Evolutionary conservation across 2,329 filamentous ascomycete genomes (phyloP).

Genomic region (Akanthomyces muscarius): DNA sequence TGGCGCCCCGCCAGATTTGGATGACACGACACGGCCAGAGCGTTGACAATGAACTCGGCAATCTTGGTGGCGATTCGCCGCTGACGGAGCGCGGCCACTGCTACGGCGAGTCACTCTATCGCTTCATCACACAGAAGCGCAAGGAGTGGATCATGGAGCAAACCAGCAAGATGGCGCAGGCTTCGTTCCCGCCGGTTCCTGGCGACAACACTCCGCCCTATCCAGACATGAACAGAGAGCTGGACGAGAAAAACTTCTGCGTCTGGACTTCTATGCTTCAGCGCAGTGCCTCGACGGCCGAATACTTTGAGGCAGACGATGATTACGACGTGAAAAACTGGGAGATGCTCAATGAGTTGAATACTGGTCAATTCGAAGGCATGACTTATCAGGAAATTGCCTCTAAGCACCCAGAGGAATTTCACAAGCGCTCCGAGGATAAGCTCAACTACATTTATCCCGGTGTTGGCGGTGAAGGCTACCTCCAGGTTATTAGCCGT

Average conservation of each 20-base stretch:
- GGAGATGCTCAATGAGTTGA: constrained; percentile 96
- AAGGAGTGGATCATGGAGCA: constrained; percentile 80
- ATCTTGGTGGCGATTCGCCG: constrained; percentile 85
- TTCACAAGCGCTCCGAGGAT: constrained; percentile 70
- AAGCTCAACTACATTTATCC: constrained; percentile 97
- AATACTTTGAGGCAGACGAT: constrained; percentile 85
- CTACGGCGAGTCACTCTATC: constrained; percentile 75
- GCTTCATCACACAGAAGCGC: constrained; percentile 78
- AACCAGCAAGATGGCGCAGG: constrained; percentile 69
- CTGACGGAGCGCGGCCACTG: constrained; percentile 74
- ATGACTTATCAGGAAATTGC: constrained; percentile 92
- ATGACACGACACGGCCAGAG: constrained; percentile 95
- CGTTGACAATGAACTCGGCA: constrained; percentile 78
- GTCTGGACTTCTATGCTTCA: constrained; percentile 98
- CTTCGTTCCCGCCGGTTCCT: constrained; percentile 81
- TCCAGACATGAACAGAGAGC: constrained; percentile 69
- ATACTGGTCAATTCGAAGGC: constrained; percentile 88
- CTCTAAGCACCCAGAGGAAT: constrained; percentile 74
- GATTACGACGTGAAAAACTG: constrained; percentile 96
- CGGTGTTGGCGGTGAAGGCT: constrained; percentile 91
- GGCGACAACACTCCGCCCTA: constrained; percentile 95
- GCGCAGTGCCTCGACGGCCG: constrained; percentile 80
- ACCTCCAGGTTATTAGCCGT: constrained; percentile 94
- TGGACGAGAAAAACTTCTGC: constrained; percentile 85
- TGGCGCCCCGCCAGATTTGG: constrained; percentile 95